Base-by-base conservation (phyloP, 1,284 basidiomycete genomes). In the Sanghuangporus sanghuang region DNA sequence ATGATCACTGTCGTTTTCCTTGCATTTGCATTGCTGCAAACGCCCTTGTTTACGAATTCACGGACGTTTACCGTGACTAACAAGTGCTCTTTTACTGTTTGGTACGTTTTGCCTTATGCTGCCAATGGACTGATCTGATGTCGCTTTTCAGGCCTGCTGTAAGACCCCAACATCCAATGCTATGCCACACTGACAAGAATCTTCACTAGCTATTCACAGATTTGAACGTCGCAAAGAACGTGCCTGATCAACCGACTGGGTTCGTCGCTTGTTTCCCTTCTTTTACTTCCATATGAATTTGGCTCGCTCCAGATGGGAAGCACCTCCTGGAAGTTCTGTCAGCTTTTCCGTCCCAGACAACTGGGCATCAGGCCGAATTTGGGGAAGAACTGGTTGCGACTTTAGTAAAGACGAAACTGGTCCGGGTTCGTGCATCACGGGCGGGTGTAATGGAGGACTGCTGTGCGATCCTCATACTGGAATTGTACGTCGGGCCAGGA, bases 371-470 rank as follows among this genome's bases (percentile, higher is more conserved):
- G 73, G 72, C 6, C 67, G 72, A 23, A 69, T 73, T 58, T 73
- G 71, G 69, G 85, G 85, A 38, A 85, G 85, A 46, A 76, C 85
- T 63, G 78, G 79, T 67, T 68, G 73, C 6, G 50, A 81, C 67
- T 82, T 82, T 68, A 72, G 72, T 61, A 46, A 46, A n/a, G 69
- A 66, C 44, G 75, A 75, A 68, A 72, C 75, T 0, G 79, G 49
- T 8, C 49, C 59, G 16, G 76, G 72, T 18, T 76, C 78, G 32
- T 82, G 81, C 67, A 66, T 74, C 6, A 73, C 74, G 56, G 80
- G 80, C 53, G 78, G 78, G 21, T 80, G 78, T 70, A 78, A 78
- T 61, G 78, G 81, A 39, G 81, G 81, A 52, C 73, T 83, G 5
- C 36, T 83, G 79, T 66, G 77, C 77, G 68, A 64, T 39, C 40